Base-by-base conservation (phyloP, 164 flowering plant genomes). In the Litsea cubeba region DNA sequence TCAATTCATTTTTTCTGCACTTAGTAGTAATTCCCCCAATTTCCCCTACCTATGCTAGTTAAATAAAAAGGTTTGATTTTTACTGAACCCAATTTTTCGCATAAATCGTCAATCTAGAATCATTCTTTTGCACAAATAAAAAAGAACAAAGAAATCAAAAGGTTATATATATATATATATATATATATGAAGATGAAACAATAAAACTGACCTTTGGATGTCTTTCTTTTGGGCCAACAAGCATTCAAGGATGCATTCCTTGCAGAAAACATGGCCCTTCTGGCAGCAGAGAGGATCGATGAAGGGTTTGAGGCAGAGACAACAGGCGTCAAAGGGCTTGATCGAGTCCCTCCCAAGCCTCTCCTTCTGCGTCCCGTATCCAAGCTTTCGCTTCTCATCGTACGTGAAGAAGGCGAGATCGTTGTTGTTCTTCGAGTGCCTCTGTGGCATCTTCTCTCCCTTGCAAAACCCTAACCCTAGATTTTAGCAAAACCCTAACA, bases 371-470 rank as follows among this genome's bases (percentile, higher is more conserved):
- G 99, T 95, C 6, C 98, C 99, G 62, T 87, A 95, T 22, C 98
- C 98, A 4, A 95, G 88, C 81, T 93, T 93, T 40, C 84, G 76
- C 90, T 95, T 95, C 90, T 95, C 99, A 71, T 95, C 99, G 80
- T 95, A 95, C 2, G 99, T 95, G 88, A 95, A 95, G 88, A 88
- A 93, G 12, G 98, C 98, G 30, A 95, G 87, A 79, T 95, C 99
- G 79, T 93, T 95, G 84, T 95, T 95, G 93, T 95, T 95, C 90
- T 93, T 95, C 72, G 99, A 95, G 79, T 95, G 99, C 79, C 99
- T 79, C 84, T 95, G 97, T 62, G 98, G 97, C 98, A 94, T 94
- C 60, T 63, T 50, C 49, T 26, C 32, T 40, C n/a, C 49, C 20
- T 28, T 28, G 57, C 20, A 12, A 12, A 51, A 51, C 58, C 58